Conservation (phyloP, 2,329 filamentous ascomycete species). For the Zymoseptoria ardabiliae region DNA sequence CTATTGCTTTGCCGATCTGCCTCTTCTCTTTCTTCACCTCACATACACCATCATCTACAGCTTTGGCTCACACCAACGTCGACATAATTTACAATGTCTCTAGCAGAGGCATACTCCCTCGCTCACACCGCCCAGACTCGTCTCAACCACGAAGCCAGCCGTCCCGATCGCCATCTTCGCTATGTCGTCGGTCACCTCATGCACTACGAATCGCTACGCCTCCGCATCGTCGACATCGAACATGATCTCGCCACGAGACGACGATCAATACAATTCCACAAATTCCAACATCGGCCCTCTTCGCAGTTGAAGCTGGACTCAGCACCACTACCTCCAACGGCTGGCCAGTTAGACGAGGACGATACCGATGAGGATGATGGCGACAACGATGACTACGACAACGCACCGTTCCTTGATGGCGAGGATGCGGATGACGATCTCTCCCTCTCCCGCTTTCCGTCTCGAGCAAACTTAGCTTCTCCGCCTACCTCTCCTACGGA, state of each 20-base stretch:
- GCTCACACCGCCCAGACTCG: slow-evolving; percentile 31
- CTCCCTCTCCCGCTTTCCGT: slow-evolving; percentile 13
- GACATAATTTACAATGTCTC: slow-evolving; percentile 23
- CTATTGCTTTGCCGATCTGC: background rate
- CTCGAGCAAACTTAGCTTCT: slow-evolving; percentile 4
- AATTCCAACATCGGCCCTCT: slow-evolving; percentile 1
- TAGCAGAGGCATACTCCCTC: slow-evolving; percentile 28
- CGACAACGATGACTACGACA: slow-evolving; percentile 3
- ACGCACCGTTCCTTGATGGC: slow-evolving; percentile 2
- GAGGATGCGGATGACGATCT: slow-evolving; percentile 14
- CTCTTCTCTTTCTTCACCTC: background rate
- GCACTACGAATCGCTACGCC: slow-evolving; percentile 28
- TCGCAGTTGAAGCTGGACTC: background rate
- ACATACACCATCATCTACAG: background rate
- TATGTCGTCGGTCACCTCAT: slow-evolving; percentile 32
- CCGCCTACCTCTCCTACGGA: slow-evolving; percentile 1
- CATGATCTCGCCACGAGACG: slow-evolving; percentile 23
- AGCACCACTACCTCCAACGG: background rate
- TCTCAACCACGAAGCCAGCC: slow-evolving; percentile 26
- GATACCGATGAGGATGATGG: slow-evolving; percentile 4
- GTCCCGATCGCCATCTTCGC: slow-evolving; percentile 29
- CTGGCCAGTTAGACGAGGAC: slow-evolving; percentile 4
- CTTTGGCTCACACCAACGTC: background rate
- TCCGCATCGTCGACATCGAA: slow-evolving; percentile 32
- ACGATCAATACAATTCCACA: slow-evolving; percentile 5